These are phyloP conservation scores for Lignosus rhinocerotis DNA, from an alignment of 1,284 basidiomycete species.

Conservation along the genomic window DNA sequence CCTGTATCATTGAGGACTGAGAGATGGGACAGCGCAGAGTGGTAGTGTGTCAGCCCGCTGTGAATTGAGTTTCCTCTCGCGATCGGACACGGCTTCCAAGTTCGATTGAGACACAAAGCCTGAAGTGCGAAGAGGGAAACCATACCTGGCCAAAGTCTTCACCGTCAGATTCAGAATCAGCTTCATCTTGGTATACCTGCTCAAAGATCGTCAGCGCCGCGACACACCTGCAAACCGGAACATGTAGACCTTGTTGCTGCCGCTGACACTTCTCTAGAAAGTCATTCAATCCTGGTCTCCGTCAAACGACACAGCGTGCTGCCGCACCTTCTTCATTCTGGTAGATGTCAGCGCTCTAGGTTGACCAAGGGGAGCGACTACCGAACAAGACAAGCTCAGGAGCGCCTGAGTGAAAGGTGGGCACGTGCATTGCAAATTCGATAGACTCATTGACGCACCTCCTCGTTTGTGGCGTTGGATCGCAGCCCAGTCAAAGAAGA, in stretches of 20 bases:
- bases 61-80: background rate
- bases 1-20: slow-evolving; percentile 5
- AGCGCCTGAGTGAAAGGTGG: too few relatives aligned
- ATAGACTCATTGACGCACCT: too few relatives aligned
- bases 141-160: slow-evolving; percentile 18
- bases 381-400: too few relatives aligned
- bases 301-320: too few relatives aligned
- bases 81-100: slow-evolving; percentile 1
- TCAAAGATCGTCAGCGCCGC: background rate
- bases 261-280: background rate
- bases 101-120: background rate
- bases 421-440: too few relatives aligned
- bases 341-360: background rate
- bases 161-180: slow-evolving; percentile 6
- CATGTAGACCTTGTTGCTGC: background rate
- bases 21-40: slow-evolving; percentile 8
- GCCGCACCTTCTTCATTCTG: background rate
- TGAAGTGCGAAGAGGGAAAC: background rate
- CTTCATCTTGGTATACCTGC: slow-evolving; percentile 3
- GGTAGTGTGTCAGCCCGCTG: slow-evolving; percentile 2
- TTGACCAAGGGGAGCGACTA: too few relatives aligned
- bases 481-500: background rate
- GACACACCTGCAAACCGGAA: background rate
- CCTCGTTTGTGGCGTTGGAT: background rate
- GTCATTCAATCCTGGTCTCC: background rate